Percentiles rank a stretch among this genome's conserved stretches.
phyloP scores from a whole-genome alignment of 2,329 filamentous ascomycete genomes.

The Cercospora zeae-maydis region DNA sequence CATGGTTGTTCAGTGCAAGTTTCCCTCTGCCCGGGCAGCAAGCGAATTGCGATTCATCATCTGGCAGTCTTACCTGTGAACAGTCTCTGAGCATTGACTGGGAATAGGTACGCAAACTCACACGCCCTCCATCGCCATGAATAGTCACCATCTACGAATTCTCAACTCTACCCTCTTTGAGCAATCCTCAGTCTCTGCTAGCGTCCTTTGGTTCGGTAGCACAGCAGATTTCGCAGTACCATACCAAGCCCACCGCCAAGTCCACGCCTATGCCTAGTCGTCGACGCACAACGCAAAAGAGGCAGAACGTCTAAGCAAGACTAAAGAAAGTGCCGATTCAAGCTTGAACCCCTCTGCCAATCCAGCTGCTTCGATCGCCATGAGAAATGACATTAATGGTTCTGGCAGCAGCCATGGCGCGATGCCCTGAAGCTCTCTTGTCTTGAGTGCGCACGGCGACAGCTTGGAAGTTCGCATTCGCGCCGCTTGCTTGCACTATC shows the following conservation, averaged over 20 bases:
- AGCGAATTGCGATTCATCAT: neutral
- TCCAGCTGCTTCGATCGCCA: neutral
- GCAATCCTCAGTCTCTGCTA: too few species aligned
- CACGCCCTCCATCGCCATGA: too few species aligned
- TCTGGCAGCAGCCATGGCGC: neutral
- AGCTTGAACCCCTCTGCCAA: neutral
- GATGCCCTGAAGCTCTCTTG: neutral
- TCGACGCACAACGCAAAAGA: neutral
- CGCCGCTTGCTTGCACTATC: neutral
- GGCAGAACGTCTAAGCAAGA: neutral
- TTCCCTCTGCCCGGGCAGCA: too few species aligned
- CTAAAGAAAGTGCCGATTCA: neutral
- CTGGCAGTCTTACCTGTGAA: too few species aligned
- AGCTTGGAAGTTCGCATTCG: neutral
- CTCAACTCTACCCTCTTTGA: too few species aligned
- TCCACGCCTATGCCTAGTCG: neutral
- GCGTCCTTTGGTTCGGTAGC: neutral
- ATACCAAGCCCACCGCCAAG: neutral
- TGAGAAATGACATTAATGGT: neutral
- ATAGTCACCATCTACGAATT: too few species aligned
- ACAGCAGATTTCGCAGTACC: neutral
- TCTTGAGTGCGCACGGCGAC: too few species aligned
- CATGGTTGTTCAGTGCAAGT: too few species aligned
- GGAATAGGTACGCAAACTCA: too few species aligned
- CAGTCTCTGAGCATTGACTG: too few species aligned